Base-by-base conservation (phyloP, 2,329 filamentous ascomycete genomes). In the Colletotrichum spaethianum region DNA sequence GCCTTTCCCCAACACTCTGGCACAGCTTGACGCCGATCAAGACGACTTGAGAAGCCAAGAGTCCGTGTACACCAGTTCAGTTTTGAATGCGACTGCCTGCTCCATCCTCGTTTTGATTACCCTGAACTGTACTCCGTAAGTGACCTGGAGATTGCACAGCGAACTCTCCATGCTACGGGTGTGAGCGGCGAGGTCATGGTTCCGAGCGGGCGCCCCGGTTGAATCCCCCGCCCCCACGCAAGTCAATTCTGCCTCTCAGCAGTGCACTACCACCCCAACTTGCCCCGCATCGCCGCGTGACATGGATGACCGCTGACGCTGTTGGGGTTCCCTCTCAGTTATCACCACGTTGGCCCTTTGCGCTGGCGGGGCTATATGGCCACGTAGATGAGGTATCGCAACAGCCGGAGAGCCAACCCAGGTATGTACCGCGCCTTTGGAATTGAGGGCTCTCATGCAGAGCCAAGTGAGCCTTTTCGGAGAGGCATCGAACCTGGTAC, bases 171-270 rank as follows among this genome's bases (percentile, higher is more conserved):
- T 56, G 11, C 53, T 38, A 20, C 20, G 2, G 20, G 33, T 16
- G 33, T 38, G 14, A 53, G 50, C 38, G 38, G 46, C 28, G 50
- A 53, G 28, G 28, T n/a, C 16, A 12, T 8, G 31, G 18, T 31
- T 59, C 16, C 23, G 26, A 56, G 38, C 16, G 33, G 40, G 14
- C 20, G 28, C 18, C 31, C 42, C 42, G 20, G 59, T 14, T 23
- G 20, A 16, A 48, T 73, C 48, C 60, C 55, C 60, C 70, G 46
- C 60, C 61, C 70, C 70, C 61, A 73, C 61, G 61, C 31, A 36
- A 36, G 11, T 16, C 4, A 20, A 55, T 36, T 18, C 48, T 28
- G 48, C 48, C 48, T 28, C 16, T 28, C 12, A 8, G 23, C 28
- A 6, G 11, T 14, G 16, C 20, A 42, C 14, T 16, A 26, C 23